Conservation (phyloP, 306 rosid genomes). For the Vigna hirtella region DNA sequence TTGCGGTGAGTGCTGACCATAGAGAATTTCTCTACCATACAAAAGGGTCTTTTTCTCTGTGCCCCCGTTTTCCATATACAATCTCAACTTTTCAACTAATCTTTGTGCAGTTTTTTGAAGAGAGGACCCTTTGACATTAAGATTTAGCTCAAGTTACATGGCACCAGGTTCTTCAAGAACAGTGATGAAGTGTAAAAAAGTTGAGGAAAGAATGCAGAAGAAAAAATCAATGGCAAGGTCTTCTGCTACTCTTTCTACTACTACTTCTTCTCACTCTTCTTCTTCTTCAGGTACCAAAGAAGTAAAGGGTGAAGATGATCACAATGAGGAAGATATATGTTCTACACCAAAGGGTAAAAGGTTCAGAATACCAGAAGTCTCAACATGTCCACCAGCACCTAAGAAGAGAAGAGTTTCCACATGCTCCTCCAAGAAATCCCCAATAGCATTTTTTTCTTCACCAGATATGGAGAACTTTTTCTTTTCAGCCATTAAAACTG, state of each 20-base stretch:
- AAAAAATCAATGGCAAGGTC: conserved; percentile 34
- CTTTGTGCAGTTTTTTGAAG: conserved; percentile 1
- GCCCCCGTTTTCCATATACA: conserved; percentile 31
- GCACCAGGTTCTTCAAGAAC: conserved; percentile 50
- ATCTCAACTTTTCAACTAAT: conserved; percentile 39
- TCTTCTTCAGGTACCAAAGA: conserved; percentile 34
- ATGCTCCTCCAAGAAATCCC: conserved; percentile 47
- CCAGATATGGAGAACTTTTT: conserved; percentile 67
- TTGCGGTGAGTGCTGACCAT: conserved; percentile 19
- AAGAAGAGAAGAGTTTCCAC: conserved; percentile 59
- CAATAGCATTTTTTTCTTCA: conserved; percentile 56
- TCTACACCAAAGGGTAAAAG: conserved; percentile 65
- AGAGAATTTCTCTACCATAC: conserved; percentile 30
- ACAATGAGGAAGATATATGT: conserved; percentile 24
- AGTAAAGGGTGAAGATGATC: not conserved
- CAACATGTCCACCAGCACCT: conserved; percentile 70
- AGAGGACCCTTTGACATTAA: not conserved
- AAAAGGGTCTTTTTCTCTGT: conserved; percentile 40
- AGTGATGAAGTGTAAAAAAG: conserved; percentile 12
- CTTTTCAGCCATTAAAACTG: conserved; percentile 51
- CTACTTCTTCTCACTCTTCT: not conserved
- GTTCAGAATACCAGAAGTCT: conserved; percentile 55
- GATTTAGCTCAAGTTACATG: conserved; percentile 33
- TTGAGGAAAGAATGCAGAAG: conserved; percentile 42
- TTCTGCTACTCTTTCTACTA: not conserved